Evolutionary conservation across 2,329 filamentous ascomycete genomes (phyloP).

Genomic region (Colletotrichum sublineola): DNA sequence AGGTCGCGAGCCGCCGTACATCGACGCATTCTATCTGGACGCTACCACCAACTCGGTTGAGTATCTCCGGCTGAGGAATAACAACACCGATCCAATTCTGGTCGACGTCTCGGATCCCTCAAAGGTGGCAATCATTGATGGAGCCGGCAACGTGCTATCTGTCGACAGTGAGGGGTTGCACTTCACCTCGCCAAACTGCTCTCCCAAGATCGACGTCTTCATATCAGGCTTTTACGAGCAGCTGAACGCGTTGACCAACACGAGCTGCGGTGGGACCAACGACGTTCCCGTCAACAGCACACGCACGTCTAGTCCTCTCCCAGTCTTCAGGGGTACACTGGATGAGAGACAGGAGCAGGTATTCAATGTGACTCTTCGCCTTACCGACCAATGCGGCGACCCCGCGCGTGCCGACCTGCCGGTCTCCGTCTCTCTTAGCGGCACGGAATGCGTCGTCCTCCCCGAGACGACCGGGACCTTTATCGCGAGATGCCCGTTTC

Average conservation of each 20-base stretch:
- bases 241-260: slow-evolving; percentile 49
- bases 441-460: slow-evolving; percentile 47
- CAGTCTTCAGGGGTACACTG: background rate
- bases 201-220: slow-evolving; percentile 50
- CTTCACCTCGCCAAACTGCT: slow-evolving; percentile 52
- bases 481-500: slow-evolving; percentile 52
- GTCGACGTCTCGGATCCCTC: slow-evolving; percentile 53
- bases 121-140: slow-evolving; percentile 50
- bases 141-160: slow-evolving; percentile 50
- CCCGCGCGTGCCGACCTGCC: slow-evolving; percentile 47
- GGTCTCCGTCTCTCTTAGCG: slow-evolving; percentile 51
- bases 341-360: slow-evolving; percentile 41
- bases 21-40: slow-evolving; percentile 54
- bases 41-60: slow-evolving; percentile 50
- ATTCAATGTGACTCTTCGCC: slow-evolving; percentile 51
- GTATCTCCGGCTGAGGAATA: slow-evolving; percentile 52
- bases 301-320: slow-evolving; percentile 2
- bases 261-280: slow-evolving; percentile 46
- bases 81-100: slow-evolving; percentile 46
- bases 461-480: slow-evolving; percentile 40
- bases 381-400: slow-evolving; percentile 53
- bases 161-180: slow-evolving; percentile 52
- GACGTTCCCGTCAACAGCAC: slow-evolving; percentile 42
- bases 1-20: slow-evolving; percentile 50
- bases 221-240: slow-evolving; percentile 53